These are phyloP conservation scores for Atkinsonella hypoxylon DNA, from an alignment of 2,329 filamentous ascomycete species.

Conservation along the genomic window DNA sequence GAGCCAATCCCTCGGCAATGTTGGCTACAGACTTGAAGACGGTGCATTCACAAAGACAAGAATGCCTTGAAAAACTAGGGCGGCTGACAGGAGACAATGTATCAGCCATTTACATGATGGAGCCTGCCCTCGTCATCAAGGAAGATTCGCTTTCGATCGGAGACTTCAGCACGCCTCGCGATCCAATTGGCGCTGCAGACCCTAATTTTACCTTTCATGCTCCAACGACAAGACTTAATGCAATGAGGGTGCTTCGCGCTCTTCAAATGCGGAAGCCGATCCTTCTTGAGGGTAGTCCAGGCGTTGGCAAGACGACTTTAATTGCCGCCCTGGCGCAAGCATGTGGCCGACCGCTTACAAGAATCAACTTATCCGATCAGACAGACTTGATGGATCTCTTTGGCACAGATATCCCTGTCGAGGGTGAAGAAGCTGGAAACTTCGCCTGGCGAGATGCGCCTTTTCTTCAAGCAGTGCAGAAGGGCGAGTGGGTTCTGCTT, in stretches of 20 bases:
- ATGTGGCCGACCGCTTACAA: constrained; percentile 70
- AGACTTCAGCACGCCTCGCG: constrained; percentile 53
- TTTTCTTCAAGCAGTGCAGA: constrained; percentile 93
- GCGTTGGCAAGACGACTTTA: constrained; percentile 93
- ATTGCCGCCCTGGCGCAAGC: constrained; percentile 72
- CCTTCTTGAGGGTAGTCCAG: constrained; percentile 90
- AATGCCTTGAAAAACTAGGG: constrained; percentile 62
- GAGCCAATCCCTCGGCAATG: constrained; percentile 85
- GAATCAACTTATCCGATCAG: constrained; percentile 96
- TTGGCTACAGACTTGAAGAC: constrained; percentile 59
- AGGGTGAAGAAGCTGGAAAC: constrained; percentile 79
- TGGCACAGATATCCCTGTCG: constrained; percentile 88
- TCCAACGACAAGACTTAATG: constrained; percentile 80
- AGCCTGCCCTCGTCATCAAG: constrained; percentile 45
- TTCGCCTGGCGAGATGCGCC: constrained; percentile 95
- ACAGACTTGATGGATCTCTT: constrained; percentile 97
- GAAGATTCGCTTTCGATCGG: constrained; percentile 51
- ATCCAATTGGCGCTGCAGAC: constrained; percentile 26
- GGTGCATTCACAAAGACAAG: constrained; percentile 57
- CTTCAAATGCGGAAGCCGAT: constrained; percentile 85
- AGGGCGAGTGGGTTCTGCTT: constrained; percentile 87
- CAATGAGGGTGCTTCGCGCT: constrained; percentile 81
- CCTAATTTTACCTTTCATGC: constrained; percentile 58
- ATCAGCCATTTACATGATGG: constrained; percentile 49
- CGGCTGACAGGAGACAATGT: constrained; percentile 54